Evolutionary conservation across 768 basidiomycete species (phyloP).

Genomic region (Leucosporidium yakuticum): DNA sequence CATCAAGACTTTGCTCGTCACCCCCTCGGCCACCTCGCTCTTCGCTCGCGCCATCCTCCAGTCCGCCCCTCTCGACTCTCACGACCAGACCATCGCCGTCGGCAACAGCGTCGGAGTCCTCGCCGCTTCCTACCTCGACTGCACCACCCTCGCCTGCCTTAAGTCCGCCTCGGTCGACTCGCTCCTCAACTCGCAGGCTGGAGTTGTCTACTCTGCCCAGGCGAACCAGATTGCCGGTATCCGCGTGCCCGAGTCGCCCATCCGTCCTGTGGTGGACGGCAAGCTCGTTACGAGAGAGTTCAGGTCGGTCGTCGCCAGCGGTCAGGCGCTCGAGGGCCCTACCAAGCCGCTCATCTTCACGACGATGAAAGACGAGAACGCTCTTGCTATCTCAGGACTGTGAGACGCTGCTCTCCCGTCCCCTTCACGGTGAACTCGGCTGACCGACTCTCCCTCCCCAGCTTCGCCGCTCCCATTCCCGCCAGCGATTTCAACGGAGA

Average conservation of each 20-base stretch:
- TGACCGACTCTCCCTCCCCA: slow-evolving; percentile 42
- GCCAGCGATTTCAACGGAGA: slow-evolving; percentile 45
- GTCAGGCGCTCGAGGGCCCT: background rate
- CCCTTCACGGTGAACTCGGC: background rate
- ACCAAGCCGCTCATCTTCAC: slow-evolving; percentile 54
- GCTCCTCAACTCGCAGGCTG: slow-evolving; percentile 54
- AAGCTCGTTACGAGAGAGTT: slow-evolving; percentile 52
- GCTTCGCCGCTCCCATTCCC: slow-evolving; percentile 42
- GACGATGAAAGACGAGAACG: slow-evolving; percentile 67
- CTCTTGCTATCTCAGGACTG: slow-evolving; percentile 41
- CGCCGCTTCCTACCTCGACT: slow-evolving; percentile 52
- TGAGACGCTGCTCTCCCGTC: background rate
- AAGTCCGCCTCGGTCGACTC: slow-evolving; percentile 50
- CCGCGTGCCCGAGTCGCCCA: slow-evolving; percentile 48
- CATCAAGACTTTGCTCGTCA: slow-evolving; percentile 68
- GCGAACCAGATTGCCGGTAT: background rate
- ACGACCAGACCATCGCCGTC: slow-evolving; percentile 25
- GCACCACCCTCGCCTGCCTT: slow-evolving; percentile 51
- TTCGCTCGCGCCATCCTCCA: slow-evolving; percentile 76
- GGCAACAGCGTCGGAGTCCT: slow-evolving; percentile 19
- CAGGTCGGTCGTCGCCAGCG: background rate
- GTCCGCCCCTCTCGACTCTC: slow-evolving; percentile 66
- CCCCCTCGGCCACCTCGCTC: slow-evolving; percentile 61
- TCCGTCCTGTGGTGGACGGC: slow-evolving; percentile 65
- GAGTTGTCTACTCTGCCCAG: slow-evolving; percentile 23